Base-by-base conservation (phyloP, 2,329 filamentous ascomycete genomes). In the Sclerotiophoma versabilis region DNA sequence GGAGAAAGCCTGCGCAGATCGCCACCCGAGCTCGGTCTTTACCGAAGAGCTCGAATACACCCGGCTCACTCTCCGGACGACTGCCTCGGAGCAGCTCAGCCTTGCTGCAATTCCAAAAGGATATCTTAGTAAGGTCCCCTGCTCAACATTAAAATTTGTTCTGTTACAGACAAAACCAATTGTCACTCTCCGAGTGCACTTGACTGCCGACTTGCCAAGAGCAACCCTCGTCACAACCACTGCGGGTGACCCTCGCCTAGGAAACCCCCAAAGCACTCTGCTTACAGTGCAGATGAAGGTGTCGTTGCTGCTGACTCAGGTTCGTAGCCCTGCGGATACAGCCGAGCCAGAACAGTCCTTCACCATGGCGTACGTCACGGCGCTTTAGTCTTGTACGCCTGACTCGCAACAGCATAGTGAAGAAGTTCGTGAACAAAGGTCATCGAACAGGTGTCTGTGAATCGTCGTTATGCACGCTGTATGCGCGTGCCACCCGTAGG, bases 1-100 rank as follows among this genome's bases (percentile, higher is more conserved):
- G 9, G 14, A 14, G 23, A 17, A 29, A 19, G 51, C 51, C 45
- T 49, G 51, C n/a, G 51, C 27, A 49, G 51, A 54, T 54, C 45
- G 26, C 46, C 39, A 39, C 8, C 15, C 19, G n/a, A 25, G 14
- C 27, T 44, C 44, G 25, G 37, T 27, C 32, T 45, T 23, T 33
- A 5, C 34, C 34, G 19, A 39, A 32, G 23, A 30, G 51, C 39
- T 45, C 49, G 45, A 41, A 23, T 12, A n/a, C 19, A 19, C 22
- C 32, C 36, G 29, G 34, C 44, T 39, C 22, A 19, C 6, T n/a
- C 17, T 27, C 34, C 32, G 39, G 29, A 54, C 41, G 22, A 36
- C 22, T 20, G 19, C 10, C 11, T 37, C 41, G 36, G 23, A 29
- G 11, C 30, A 14, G n/a, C 20, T 29, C 41, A 27, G 49, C 34